Evolutionary conservation across 306 rosid genomes (phyloP).

Genomic region (Cucurbita moschata): DNA sequence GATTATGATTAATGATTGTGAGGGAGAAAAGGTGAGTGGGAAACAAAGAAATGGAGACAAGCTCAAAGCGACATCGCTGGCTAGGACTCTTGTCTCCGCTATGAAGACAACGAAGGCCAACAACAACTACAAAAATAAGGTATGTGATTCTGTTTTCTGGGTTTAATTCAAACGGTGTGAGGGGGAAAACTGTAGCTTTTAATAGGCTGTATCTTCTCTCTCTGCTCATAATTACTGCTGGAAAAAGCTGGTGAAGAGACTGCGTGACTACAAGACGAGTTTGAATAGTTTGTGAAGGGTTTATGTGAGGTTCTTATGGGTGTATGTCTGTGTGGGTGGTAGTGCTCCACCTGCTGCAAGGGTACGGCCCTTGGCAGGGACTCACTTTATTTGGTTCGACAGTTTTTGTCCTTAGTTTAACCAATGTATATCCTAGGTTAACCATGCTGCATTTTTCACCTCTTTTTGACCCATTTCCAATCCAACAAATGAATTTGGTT

Average conservation of each 20-base stretch:
- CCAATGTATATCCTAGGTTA: constrained; percentile 18
- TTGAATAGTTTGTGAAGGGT: background rate
- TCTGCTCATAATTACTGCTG: constrained; percentile 41
- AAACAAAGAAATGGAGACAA: background rate
- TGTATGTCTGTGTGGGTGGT: background rate
- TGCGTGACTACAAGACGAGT: constrained; percentile 5
- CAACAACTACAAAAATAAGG: constrained; percentile 34
- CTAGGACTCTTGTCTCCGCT: constrained; percentile 11
- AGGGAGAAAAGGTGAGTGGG: constrained; percentile 7
- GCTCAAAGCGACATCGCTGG: background rate
- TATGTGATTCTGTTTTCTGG: constrained; percentile 13
- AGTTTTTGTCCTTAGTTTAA: constrained; percentile 23
- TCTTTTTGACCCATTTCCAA: background rate
- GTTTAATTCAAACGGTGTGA: no score
- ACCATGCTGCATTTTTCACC: constrained; percentile 30
- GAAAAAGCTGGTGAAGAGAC: constrained; percentile 46
- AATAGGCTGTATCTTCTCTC: constrained; percentile 13
- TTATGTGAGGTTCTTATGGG: background rate
- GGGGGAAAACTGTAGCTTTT: constrained; percentile 11
- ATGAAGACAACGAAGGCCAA: constrained; percentile 12
- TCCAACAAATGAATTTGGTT: background rate
- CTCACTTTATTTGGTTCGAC: constrained; percentile 49
- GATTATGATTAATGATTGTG: constrained; percentile 3
- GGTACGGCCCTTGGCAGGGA: constrained; percentile 24
- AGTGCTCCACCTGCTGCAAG: constrained; percentile 43